A percentile compares a stretch with the other conserved stretches of the same genome.
phyloP scores from a whole-genome alignment of 1,284 basidiomycete species.

The Ustilago hordei region DNA sequence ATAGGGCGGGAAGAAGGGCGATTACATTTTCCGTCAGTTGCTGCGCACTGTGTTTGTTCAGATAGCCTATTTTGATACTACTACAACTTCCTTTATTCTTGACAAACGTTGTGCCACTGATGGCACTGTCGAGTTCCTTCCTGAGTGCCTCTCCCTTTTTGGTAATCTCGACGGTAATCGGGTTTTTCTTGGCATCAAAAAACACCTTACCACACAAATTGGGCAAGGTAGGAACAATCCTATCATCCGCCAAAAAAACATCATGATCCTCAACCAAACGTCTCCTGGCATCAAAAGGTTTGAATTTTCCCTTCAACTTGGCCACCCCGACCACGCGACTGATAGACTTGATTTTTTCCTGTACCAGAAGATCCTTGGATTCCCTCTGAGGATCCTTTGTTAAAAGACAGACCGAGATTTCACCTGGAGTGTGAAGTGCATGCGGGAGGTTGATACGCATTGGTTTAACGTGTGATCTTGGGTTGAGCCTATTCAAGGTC shows the following conservation, averaged over 20 bases:
- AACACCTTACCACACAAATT: slow-evolving; percentile 88
- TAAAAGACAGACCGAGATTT: slow-evolving; percentile 85
- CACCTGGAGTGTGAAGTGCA: slow-evolving; percentile 83
- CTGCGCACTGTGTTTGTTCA: slow-evolving; percentile 77
- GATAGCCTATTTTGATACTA: slow-evolving; percentile 82
- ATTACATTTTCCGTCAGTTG: slow-evolving; percentile 85
- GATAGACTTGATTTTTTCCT: slow-evolving; percentile 85
- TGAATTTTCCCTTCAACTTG: slow-evolving; percentile 69
- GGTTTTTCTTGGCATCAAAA: slow-evolving; percentile 95
- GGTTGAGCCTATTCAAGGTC: slow-evolving; percentile 56
- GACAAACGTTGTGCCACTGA: slow-evolving; percentile 92
- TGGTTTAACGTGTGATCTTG: slow-evolving; percentile 57
- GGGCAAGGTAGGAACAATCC: slow-evolving; percentile 87
- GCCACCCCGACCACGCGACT: slow-evolving; percentile 87
- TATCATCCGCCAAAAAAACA: slow-evolving; percentile 91
- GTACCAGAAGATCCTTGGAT: slow-evolving; percentile 90
- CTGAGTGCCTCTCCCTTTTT: slow-evolving; percentile 82
- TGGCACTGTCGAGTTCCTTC: slow-evolving; percentile 86
- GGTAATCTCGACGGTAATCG: slow-evolving; percentile 85
- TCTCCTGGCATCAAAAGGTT: slow-evolving; percentile 84
- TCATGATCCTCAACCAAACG: slow-evolving; percentile 88
- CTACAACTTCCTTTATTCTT: slow-evolving; percentile 70
- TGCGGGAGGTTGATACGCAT: slow-evolving; percentile 71
- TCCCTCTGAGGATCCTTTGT: slow-evolving; percentile 94
- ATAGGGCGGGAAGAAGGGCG: slow-evolving; percentile 82